These are phyloP conservation scores for Penicillium sp. DNA, from an alignment of 2,329 filamentous ascomycete genomes.

Conservation along the genomic window DNA sequence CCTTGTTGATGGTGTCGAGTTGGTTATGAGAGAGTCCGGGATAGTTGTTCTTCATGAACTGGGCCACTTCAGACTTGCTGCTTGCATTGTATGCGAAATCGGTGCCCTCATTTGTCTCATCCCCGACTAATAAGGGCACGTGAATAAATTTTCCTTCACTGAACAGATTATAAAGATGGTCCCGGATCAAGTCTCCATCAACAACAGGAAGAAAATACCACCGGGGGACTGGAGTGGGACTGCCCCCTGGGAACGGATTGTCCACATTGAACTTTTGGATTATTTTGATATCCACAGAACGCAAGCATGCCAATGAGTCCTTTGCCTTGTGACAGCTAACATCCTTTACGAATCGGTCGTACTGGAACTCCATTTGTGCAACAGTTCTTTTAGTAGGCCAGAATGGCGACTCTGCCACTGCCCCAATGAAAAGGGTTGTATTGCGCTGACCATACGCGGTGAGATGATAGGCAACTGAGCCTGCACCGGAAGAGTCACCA, in stretches of 20 bases:
- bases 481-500: constrained; percentile 62
- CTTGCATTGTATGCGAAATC: constrained; percentile 50
- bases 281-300: constrained; percentile 40
- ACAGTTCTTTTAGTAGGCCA: constrained; percentile 50
- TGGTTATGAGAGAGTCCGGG: constrained; percentile 53
- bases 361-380: constrained; percentile 49
- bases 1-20: constrained; percentile 49
- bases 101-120: constrained; percentile 48
- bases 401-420: constrained; percentile 51
- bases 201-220: constrained; percentile 58
- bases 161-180: constrained; percentile 54
- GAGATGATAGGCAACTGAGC: constrained; percentile 57
- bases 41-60: constrained; percentile 59
- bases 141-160: constrained; percentile 52
- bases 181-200: constrained; percentile 54
- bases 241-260: constrained; percentile 45
- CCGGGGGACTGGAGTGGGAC: constrained; percentile 36
- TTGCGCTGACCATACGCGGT: constrained; percentile 53
- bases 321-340: constrained; percentile 42
- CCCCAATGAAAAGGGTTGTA: constrained; percentile 49
- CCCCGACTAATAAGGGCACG: constrained; percentile 55
- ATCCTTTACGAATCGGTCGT: constrained; percentile 47
- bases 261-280: constrained; percentile 45
- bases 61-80: constrained; percentile 49
- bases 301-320: constrained; percentile 48